Base-by-base conservation (phyloP, 495 filamentous ascomycete species). In the Acidiella bohemica region DNA sequence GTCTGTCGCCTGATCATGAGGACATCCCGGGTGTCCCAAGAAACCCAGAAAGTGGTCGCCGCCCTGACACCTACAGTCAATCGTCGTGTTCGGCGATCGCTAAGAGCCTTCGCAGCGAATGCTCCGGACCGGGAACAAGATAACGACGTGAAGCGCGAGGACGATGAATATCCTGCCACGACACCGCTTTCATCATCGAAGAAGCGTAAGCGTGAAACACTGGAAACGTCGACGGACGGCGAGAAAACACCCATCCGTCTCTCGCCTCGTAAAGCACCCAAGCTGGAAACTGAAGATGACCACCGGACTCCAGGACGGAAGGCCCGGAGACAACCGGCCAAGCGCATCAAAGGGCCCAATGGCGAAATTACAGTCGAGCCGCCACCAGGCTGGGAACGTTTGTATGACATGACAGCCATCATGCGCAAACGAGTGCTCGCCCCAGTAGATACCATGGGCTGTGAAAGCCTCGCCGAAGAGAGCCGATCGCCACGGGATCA, bases 361-460 rank as follows among this genome's bases (percentile, higher is more conserved):
- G 79, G 75, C 19, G 63, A 61, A 17, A 47, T 68, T 3, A 67
- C 60, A 20, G 60, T 81, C 28, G 60, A 72, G 32, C 72, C 90
- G 2, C 92, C 90, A 0, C 68, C 75, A 0, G 72, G 84, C 54
- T 97, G 90, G 90, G 78, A 85, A 39, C 70, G 76, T 19, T 76
- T 93, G 36, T 97, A 95, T 59, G 59, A 68, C 26, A 65, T 73
- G 0, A 79, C 86, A 25, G 78, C 76, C 49, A 70, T 72, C 51
- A 95, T 95, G 84, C 76, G 90, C 2, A 67, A 67, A 38, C 60
- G 64, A 10, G 71, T 80, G n/a, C 66, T 70, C 0, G 90, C 90
- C 3, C 83, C 88, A 1, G 90, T 97, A 0, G 90, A 97, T 62
- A 95, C 92, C 0, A 95, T 97, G 90, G 90, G 90, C 14, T 97